These are phyloP conservation scores for Albophoma yamanashiensis DNA, from an alignment of 2,329 filamentous ascomycete genomes.

Conservation along the genomic window DNA sequence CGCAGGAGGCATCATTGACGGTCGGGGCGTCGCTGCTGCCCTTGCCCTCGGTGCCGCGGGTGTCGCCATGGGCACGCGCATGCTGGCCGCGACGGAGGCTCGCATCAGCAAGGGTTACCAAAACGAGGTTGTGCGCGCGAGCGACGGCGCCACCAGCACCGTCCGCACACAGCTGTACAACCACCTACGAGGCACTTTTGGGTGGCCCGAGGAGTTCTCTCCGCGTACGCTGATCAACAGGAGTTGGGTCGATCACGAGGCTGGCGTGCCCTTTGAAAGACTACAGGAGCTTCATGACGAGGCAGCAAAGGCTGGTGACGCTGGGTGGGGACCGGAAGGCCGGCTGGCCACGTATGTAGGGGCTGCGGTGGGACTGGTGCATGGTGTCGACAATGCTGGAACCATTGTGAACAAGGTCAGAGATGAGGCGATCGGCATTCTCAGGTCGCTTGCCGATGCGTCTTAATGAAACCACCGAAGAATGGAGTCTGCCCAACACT, in stretches of 20 bases:
- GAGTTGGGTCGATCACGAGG: conserved; percentile 24
- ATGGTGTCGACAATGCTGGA: conserved; percentile 24
- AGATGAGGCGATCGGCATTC: conserved; percentile 12
- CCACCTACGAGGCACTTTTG: conserved; percentile 28
- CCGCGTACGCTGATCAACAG: conserved; percentile 27
- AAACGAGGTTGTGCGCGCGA: conserved; percentile 27
- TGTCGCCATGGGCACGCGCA: conserved; percentile 51
- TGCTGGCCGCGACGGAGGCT: conserved; percentile 38
- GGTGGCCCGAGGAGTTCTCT: conserved; percentile 30
- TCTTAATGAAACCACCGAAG: too few relatives aligned
- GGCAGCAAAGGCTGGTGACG: conserved; percentile 25
- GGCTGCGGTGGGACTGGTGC: conserved; percentile 32
- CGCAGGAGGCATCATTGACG: conserved; percentile 42
- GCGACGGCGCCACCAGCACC: conserved; percentile 26
- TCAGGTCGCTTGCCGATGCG: conserved; percentile 1
- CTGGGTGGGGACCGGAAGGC: conserved; percentile 35
- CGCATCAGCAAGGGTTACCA: conserved; percentile 29
- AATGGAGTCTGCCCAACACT: not conserved
- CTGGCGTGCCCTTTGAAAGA: conserved; percentile 29
- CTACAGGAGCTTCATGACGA: conserved; percentile 31
- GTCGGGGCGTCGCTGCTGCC: conserved; percentile 37
- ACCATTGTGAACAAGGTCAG: conserved; percentile 24
- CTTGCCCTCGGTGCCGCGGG: conserved; percentile 41
- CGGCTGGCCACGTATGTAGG: conserved; percentile 40
- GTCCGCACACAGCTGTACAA: conserved; percentile 33